Base-by-base conservation (phyloP, 2,329 filamentous ascomycete species). In the Fusarium anguioides region DNA sequence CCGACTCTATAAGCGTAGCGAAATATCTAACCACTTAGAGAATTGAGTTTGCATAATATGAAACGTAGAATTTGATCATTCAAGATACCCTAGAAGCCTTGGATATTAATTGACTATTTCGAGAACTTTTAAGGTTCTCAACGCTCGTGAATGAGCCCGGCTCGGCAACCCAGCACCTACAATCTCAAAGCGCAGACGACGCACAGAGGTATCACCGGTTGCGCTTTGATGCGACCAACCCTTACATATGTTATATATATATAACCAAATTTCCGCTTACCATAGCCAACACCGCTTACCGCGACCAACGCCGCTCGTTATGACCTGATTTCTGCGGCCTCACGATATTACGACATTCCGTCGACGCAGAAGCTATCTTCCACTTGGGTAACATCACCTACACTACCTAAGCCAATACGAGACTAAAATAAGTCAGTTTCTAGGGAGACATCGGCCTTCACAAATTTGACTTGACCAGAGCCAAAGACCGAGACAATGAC, bases 401-500 rank as follows among this genome's bases (percentile, higher is more conserved):
- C n/a, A n/a, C n/a, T n/a, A n/a, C n/a, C n/a, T n/a, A n/a, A n/a
- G 23, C 18, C 23, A 41, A 49, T 27, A 12, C 27, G 14, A 29
- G 27, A 27, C 26, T 12, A 29, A 3, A 29, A 8, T 12, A 12
- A 29, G 11, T 10, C 27, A 29, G 27, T 29, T 29, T 29, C 27
- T 12, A 9, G 27, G 9, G 26, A 27, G 26, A 27, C 12, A 27
- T 27, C 26, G 12, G 8, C 12, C 26, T 29, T 29, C 6, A 29
- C 27, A 29, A 14, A 29, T 36, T 42, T 52, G 24, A 41, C 39
- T 42, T 52, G 24, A 41, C 42, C 53, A 50, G 15, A 59, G 23
- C 31, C 58, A 59, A 29, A 55, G 56, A 17, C 56, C 31, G 27
- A 41, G 33, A 8, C 14, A 40, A 60, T 27, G 50, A 40, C 17